A percentile compares a stretch with the other conserved stretches of the same genome.
These are phyloP conservation scores for Syzygium jambos DNA, from an alignment of 345 rosid species.

Conservation along the genomic window DNA sequence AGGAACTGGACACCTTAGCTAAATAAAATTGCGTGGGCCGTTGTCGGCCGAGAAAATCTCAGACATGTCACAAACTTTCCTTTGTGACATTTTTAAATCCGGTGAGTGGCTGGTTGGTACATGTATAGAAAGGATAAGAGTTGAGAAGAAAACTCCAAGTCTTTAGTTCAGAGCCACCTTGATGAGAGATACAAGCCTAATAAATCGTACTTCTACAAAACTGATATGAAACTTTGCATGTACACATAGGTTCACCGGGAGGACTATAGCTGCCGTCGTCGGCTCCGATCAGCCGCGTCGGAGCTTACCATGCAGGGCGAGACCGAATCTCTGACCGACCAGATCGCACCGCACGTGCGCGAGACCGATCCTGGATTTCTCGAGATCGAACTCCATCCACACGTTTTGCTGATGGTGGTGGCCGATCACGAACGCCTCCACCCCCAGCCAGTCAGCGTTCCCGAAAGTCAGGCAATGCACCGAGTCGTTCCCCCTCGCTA, in stretches of 20 bases:
- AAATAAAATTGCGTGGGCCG: background rate
- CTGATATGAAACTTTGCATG: background rate
- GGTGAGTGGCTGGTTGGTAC: background rate
- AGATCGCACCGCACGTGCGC: conserved; percentile 68
- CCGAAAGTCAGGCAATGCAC: conserved; percentile 83
- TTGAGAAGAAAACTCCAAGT: background rate
- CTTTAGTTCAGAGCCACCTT: background rate
- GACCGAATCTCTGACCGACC: conserved; percentile 66
- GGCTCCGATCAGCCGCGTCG: background rate
- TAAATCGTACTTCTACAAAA: background rate
- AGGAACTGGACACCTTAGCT: background rate
- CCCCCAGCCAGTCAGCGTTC: conserved; percentile 75
- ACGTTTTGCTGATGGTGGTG: conserved; percentile 89
- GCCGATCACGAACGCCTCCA: conserved; percentile 86
- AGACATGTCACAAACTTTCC: background rate
- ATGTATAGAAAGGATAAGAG: background rate
- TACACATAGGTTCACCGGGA: background rate
- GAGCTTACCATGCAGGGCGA: conserved; percentile 2
- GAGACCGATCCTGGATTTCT: conserved; percentile 69
- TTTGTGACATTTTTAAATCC: background rate
- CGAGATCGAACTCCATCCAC: conserved; percentile 91
- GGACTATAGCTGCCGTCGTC: background rate
- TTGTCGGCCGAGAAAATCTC: background rate
- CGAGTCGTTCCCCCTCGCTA: conserved; percentile 47
- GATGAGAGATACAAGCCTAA: background rate